Evolutionary conservation across 495 filamentous ascomycete genomes (phyloP).

Genomic region (Corynascus novoguineensis): DNA sequence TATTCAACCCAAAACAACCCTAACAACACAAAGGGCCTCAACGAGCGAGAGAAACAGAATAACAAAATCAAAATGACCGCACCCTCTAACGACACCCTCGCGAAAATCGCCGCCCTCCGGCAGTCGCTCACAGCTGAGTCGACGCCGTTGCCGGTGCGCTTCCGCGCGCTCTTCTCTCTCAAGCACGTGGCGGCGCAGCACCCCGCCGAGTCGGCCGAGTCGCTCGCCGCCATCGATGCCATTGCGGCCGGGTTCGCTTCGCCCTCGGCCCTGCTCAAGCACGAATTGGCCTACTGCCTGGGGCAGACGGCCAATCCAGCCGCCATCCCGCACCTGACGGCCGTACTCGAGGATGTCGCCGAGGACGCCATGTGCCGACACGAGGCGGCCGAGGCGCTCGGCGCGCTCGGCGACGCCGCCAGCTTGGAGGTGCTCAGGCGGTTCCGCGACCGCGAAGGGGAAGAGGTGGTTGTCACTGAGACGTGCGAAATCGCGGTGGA

Average conservation of each 20-base stretch:
- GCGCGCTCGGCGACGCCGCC: slow-evolving; percentile 68
- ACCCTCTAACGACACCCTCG: not conserved
- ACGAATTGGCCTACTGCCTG: slow-evolving; percentile 95
- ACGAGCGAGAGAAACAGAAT: no score
- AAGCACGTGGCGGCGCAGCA: slow-evolving; percentile 79
- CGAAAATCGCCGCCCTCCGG: slow-evolving; percentile 57
- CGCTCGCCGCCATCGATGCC: slow-evolving; percentile 78
- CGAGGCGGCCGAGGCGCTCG: slow-evolving; percentile 92
- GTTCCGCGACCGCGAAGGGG: slow-evolving; percentile 63
- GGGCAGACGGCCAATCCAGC: slow-evolving; percentile 77
- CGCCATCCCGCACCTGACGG: slow-evolving; percentile 65
- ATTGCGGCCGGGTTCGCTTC: slow-evolving; percentile 86
- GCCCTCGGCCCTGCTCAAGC: slow-evolving; percentile 80
- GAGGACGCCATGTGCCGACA: slow-evolving; percentile 96
- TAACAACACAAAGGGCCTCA: not conserved
- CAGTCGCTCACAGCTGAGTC: slow-evolving; percentile 70
- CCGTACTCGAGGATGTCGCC: slow-evolving; percentile 66
- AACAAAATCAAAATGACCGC: slow-evolving; percentile 4
- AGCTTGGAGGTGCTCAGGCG: slow-evolving; percentile 67
- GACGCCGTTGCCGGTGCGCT: slow-evolving; percentile 78
- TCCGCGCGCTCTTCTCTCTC: slow-evolving; percentile 95
- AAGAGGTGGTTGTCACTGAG: slow-evolving; percentile 77
- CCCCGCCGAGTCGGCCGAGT: slow-evolving; percentile 37
- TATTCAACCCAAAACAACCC: not conserved
- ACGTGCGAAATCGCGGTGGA: slow-evolving; percentile 96